These are phyloP conservation scores for Suillus americanus DNA, from an alignment of 768 basidiomycete genomes.

Conservation along the genomic window DNA sequence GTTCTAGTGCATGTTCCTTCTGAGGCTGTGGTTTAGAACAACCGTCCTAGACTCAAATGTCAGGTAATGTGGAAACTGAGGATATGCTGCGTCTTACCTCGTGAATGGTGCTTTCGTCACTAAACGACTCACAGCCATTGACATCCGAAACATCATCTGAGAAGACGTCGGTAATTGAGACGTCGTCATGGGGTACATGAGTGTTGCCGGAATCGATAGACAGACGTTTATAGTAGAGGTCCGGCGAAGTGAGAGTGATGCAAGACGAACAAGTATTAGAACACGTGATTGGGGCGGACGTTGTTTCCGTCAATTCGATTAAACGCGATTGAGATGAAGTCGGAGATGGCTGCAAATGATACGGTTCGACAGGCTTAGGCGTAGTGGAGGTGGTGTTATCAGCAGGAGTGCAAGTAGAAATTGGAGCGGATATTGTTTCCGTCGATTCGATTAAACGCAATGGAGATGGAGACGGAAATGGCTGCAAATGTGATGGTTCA, in stretches of 20 bases:
- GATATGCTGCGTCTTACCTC: not conserved
- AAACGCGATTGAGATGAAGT: not conserved
- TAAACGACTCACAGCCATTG: not conserved
- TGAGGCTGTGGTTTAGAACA: not conserved
- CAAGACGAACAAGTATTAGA: not conserved
- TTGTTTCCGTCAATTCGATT: not conserved
- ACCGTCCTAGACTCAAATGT: not conserved
- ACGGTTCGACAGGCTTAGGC: no score
- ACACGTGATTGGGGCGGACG: not conserved
- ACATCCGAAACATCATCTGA: not conserved
- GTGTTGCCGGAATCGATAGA: not conserved
- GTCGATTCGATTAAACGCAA: no score
- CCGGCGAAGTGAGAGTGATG: not conserved
- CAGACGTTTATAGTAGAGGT: not conserved
- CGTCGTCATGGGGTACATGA: not conserved
- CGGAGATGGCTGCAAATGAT: no score
- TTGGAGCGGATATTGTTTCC: no score
- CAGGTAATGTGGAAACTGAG: not conserved
- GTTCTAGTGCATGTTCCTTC: not conserved
- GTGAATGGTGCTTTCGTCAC: not conserved
- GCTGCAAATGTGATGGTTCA: not conserved
- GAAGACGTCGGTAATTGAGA: not conserved
- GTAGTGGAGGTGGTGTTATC: no score
- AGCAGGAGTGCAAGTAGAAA: no score
- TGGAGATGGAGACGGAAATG: not conserved